These are phyloP conservation scores for Xylaria scruposa DNA, from an alignment of 495 filamentous ascomycete species.

Conservation along the genomic window DNA sequence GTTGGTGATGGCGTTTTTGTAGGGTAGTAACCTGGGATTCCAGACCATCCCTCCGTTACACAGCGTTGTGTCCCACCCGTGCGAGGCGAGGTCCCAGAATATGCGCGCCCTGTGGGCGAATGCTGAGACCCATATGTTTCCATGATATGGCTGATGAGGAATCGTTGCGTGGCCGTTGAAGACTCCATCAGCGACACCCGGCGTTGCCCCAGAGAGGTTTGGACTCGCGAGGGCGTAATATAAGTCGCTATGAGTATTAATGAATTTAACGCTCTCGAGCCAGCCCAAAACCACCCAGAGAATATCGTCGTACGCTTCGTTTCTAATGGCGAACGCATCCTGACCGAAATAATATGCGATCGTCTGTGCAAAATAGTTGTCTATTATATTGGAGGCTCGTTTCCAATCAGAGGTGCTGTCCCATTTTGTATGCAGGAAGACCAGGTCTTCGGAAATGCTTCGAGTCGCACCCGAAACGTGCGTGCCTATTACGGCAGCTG, in stretches of 20 bases:
- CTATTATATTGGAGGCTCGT: constrained; percentile 73
- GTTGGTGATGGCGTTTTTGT: constrained; percentile 98
- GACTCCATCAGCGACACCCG: constrained; percentile 22
- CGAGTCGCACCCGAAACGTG: constrained; percentile 73
- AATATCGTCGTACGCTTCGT: constrained; percentile 93
- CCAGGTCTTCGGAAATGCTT: constrained; percentile 60
- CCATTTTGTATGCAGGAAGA: constrained; percentile 28
- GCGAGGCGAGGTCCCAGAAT: constrained; percentile 83
- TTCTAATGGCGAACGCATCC: constrained; percentile 74
- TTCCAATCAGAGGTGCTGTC: constrained; percentile 45
- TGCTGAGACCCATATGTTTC: constrained; percentile 72
- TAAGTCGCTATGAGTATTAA: constrained; percentile 60
- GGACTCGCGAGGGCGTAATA: constrained; percentile 27
- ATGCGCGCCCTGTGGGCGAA: constrained; percentile 88
- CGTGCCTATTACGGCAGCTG: constrained; percentile 83
- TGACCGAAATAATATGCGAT: constrained; percentile 86
- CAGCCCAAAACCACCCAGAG: constrained; percentile 95
- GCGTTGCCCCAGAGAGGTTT: constrained; percentile 1
- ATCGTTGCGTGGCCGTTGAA: constrained; percentile 25
- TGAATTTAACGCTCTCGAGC: constrained; percentile 83
- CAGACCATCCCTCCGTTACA: constrained; percentile 94
- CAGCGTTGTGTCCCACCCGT: constrained; percentile 81
- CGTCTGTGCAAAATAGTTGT: constrained; percentile 79
- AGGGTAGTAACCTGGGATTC: constrained; percentile 81
- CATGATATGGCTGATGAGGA: constrained; percentile 67